Evolutionary conservation across 2,329 filamentous ascomycete genomes (phyloP), one percentile per base, ranked within the genome.

Genomic region (Pseudogymnoascus sp.): DNA sequence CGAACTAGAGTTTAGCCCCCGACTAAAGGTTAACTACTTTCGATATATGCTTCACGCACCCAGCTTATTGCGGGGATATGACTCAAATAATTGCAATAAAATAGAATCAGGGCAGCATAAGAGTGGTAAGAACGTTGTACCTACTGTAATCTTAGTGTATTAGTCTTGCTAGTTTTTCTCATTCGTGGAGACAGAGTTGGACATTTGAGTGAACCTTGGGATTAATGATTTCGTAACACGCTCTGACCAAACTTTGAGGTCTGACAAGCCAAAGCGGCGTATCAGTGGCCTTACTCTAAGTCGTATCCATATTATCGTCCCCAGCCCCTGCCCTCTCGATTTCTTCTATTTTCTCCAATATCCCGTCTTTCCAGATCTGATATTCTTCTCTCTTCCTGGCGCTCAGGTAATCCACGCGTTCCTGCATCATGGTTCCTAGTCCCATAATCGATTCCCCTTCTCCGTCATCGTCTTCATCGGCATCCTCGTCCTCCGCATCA

Each of bases 401-500:
- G 66, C 85, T 87, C 68, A 92, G 73, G 69, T 86, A 90, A 69
- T 92, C 88, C 69, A 89, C 86, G 56, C 82, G 81, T 66, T 87
- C 85, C 73, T 92, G 88, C 68, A 92, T 84, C 89, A 92, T 92
- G 2, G 86, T 89, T 7, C 68, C 67, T 12, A 69, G 14, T 7
- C 64, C 68, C 12, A 25, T 67, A 61, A 65, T 67, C 62, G 67
- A 59, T 44, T 68, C 61, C 63, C 64, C 62, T 44, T 69, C 70
- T n/a, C 73, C 75, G 18, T 70, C 63, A 28, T 71, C 69, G n/a
- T 71, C 70, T 4, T 70, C 72, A 1, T 70, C 73, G 40, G 73
- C 70, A 8, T 75, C 64, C 23, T 73, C 74, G 3, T 64, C 53
- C 14, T 74, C 74, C 16, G 67, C 68, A 14, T 68, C 69, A 10